Evolutionary conservation across 495 filamentous ascomycete genomes (phyloP).

Genomic region (Elasticomyces elasticus): DNA sequence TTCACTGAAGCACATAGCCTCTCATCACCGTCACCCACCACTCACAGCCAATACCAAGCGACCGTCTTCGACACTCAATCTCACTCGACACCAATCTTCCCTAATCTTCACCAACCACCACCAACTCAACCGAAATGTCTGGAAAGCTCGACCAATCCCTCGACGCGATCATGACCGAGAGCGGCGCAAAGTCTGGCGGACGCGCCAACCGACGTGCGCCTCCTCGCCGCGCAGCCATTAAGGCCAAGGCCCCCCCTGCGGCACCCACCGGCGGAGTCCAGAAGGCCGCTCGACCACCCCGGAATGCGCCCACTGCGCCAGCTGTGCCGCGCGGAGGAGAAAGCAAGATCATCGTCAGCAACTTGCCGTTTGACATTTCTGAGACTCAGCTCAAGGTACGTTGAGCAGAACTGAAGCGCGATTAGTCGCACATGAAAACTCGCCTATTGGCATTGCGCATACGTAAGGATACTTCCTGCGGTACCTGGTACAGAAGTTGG

Average conservation of each 20-base stretch:
- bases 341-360: slow-evolving; percentile 96
- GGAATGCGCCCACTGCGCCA: slow-evolving; percentile 30
- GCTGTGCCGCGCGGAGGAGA: slow-evolving; percentile 54
- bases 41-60: not conserved
- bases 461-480: too few species aligned
- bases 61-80: too few species aligned
- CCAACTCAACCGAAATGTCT: slow-evolving; percentile 54
- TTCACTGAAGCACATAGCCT: not conserved
- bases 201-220: slow-evolving; percentile 28
- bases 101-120: not conserved
- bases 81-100: not conserved
- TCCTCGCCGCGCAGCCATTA: slow-evolving; percentile 40
- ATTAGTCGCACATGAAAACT: too few species aligned
- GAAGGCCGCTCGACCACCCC: slow-evolving; percentile 58
- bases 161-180: slow-evolving; percentile 84
- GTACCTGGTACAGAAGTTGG: too few species aligned
- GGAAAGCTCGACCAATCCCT: slow-evolving; percentile 90
- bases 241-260: slow-evolving; percentile 39
- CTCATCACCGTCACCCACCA: not conserved
- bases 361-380: slow-evolving; percentile 91
- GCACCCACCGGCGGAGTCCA: slow-evolving; percentile 78
- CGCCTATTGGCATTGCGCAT: too few species aligned
- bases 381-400: slow-evolving; percentile 99
- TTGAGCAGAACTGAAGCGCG: slow-evolving; percentile 50
- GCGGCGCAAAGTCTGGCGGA: slow-evolving; percentile 47